phyloP scores from a whole-genome alignment of 768 basidiomycete genomes.

The Panaeolus cyanescens region DNA sequence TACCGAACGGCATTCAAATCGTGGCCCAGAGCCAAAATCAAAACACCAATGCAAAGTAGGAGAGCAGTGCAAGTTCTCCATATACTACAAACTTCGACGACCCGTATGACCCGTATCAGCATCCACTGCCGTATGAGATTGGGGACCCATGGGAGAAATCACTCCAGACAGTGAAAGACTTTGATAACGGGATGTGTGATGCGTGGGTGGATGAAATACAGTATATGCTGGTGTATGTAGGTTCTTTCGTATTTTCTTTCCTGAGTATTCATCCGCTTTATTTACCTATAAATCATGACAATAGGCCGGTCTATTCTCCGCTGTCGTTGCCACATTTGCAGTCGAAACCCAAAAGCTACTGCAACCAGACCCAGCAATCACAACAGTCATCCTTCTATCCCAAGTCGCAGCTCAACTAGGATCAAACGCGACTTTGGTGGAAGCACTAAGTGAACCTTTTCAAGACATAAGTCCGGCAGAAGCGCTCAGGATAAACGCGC shows the following conservation, averaged over 20 bases:
- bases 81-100: background rate
- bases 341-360: conserved; percentile 36
- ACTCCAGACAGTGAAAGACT: conserved; percentile 19
- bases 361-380: conserved; percentile 26
- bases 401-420: conserved; percentile 16
- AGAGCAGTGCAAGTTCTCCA: no score
- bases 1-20: no score
- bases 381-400: conserved; percentile 26
- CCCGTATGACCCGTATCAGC: background rate
- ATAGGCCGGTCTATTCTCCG: conserved; percentile 45
- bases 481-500: conserved; percentile 25
- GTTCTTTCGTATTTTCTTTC: conserved; percentile 11
- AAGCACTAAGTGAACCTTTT: background rate
- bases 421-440: conserved; percentile 5
- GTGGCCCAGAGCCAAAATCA: no score
- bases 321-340: conserved; percentile 38
- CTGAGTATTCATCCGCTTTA: no score
- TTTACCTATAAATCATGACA: no score
- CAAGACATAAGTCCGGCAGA: conserved; percentile 2
- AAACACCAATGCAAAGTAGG: no score
- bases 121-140: background rate
- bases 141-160: conserved; percentile 28
- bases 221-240: conserved; percentile 33
- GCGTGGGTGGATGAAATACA: conserved; percentile 32
- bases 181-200: conserved; percentile 30